These are phyloP conservation scores for Aspergillus asperescens DNA, from an alignment of 495 filamentous ascomycete genomes.

Conservation along the genomic window DNA sequence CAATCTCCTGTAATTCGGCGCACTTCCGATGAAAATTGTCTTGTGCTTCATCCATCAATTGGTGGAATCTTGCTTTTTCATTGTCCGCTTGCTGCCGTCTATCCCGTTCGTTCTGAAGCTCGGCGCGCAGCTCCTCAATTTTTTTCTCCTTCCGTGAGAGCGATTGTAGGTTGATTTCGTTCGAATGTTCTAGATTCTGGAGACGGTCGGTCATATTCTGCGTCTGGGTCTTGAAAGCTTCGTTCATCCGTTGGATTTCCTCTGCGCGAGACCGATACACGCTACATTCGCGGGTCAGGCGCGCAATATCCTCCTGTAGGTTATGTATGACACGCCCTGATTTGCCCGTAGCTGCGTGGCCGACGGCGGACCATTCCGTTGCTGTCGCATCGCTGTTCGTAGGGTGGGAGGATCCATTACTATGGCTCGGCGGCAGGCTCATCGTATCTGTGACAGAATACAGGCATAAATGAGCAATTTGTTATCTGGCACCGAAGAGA, in stretches of 20 bases:
- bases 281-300: constrained; percentile 71
- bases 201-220: constrained; percentile 53
- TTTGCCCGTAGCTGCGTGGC: constrained; percentile 77
- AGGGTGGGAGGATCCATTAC: constrained; percentile 22
- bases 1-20: constrained; percentile 56
- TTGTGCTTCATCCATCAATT: constrained; percentile 52
- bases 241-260: constrained; percentile 66
- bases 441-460: constrained; percentile 23
- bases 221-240: constrained; percentile 67
- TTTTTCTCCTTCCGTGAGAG: constrained; percentile 75
- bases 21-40: constrained; percentile 54
- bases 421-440: constrained; percentile 12
- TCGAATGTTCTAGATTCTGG: constrained; percentile 61
- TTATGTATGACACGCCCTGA: constrained; percentile 90
- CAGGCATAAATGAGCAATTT: background rate
- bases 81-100: constrained; percentile 59
- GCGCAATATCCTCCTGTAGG: constrained; percentile 83
- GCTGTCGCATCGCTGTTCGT: constrained; percentile 31
- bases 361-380: constrained; percentile 67
- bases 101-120: constrained; percentile 61
- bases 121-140: constrained; percentile 63
- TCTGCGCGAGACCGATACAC: constrained; percentile 67
- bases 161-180: constrained; percentile 68
- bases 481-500: background rate
- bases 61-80: constrained; percentile 56